Evolutionary conservation across 805 yeast species (phyloP).

Genomic region (Candida wancherniae): DNA sequence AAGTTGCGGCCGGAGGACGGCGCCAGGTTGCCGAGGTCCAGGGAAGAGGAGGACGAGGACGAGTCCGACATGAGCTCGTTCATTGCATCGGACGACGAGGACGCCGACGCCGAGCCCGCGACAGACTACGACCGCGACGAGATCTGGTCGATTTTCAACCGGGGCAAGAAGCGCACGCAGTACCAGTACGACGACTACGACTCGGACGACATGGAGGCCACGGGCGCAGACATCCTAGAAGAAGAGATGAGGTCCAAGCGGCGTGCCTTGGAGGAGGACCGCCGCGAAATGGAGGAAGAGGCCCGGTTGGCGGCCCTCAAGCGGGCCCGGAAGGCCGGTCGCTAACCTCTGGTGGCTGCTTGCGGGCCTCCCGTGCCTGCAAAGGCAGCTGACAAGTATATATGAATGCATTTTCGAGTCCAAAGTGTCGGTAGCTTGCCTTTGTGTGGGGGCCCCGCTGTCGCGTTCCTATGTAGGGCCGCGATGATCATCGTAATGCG

Average conservation of each 20-base stretch:
- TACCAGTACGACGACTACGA: conserved; percentile 44
- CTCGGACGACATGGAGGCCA: conserved; percentile 86
- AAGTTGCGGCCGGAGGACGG: too few relatives aligned
- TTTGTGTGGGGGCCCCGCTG: too few relatives aligned
- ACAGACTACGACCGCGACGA: conserved; percentile 81
- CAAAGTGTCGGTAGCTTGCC: too few relatives aligned
- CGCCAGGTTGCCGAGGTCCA: too few relatives aligned
- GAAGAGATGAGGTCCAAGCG: conserved; percentile 72
- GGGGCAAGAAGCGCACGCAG: conserved; percentile 50
- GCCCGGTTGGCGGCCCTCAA: conserved; percentile 44
- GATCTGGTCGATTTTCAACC: conserved; percentile 81
- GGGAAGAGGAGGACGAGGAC: conserved; percentile 30
- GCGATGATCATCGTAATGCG: too few relatives aligned
- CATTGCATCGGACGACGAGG: conserved; percentile 41
- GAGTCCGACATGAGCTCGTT: conserved; percentile 49
- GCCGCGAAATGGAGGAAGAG: conserved; percentile 60
- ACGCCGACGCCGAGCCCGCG: conserved; percentile 19
- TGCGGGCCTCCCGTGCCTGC: too few relatives aligned
- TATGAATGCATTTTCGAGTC: too few relatives aligned
- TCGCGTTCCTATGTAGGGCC: too few relatives aligned
- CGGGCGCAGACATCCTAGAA: conserved; percentile 79
- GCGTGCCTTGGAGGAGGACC: conserved; percentile 73
- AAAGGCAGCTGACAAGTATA: too few relatives aligned
- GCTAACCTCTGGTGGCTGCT: too few relatives aligned
- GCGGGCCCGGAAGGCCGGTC: conserved; percentile 15